Evolutionary conservation across 305 asterid genomes (phyloP).

Genomic region (Solanum aculeatissimum): DNA sequence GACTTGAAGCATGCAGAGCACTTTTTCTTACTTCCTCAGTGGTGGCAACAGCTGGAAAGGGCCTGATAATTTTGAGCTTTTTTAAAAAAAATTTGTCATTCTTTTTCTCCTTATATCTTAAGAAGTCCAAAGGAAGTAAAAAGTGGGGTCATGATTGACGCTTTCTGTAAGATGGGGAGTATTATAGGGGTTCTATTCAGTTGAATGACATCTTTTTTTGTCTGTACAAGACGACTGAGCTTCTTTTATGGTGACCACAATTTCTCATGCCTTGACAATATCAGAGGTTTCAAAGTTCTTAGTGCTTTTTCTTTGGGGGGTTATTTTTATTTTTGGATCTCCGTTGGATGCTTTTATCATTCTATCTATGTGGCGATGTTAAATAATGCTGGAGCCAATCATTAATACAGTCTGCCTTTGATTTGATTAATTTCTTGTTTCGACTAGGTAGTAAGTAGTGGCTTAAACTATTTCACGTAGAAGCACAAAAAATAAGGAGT

Average conservation of each 20-base stretch:
- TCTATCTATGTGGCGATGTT: neutral
- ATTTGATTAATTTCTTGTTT: neutral
- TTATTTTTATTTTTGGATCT: neutral
- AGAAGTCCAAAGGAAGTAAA: neutral
- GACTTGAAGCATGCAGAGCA: slow-evolving; percentile 3
- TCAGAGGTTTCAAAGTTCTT: neutral
- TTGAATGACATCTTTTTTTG: neutral
- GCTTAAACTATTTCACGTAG: neutral
- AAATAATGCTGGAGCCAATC: neutral
- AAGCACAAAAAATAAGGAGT: neutral
- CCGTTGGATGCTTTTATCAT: neutral
- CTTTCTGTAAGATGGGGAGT: neutral
- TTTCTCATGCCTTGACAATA: neutral
- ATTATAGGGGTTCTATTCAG: neutral
- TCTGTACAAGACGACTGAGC: neutral
- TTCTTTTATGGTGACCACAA: neutral
- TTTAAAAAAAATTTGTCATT: slow-evolving; percentile 13
- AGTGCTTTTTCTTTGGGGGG: neutral
- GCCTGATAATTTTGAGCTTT: neutral
- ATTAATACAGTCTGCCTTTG: neutral
- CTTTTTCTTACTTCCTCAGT: neutral
- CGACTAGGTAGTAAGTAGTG: neutral
- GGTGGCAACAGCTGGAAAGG: neutral
- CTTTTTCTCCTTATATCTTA: slow-evolving; percentile 4
- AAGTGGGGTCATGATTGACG: neutral